These are phyloP conservation scores for Epicoccum sorghinum DNA, from an alignment of 2,329 filamentous ascomycete genomes.

Conservation along the genomic window DNA sequence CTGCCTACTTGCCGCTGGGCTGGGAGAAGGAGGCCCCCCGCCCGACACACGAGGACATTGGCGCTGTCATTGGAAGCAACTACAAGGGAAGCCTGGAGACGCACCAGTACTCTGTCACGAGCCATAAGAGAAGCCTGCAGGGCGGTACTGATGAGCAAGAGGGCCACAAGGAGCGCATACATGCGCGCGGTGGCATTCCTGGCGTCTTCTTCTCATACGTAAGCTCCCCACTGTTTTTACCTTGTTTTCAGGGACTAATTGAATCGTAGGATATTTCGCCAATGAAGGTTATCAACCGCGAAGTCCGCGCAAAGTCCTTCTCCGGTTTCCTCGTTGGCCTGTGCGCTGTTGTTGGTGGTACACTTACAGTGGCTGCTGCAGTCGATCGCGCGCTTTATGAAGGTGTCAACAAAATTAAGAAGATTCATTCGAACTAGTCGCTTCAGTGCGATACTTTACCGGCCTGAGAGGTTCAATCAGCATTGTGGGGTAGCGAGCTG, in stretches of 20 bases:
- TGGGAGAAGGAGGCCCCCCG: conserved; percentile 68
- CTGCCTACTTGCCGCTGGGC: conserved; percentile 89
- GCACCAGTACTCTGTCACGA: conserved; percentile 97
- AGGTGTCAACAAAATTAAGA: conserved; percentile 82
- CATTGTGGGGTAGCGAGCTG: background rate
- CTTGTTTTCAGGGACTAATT: conserved; percentile 12
- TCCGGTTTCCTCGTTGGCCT: conserved; percentile 91
- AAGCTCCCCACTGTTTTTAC: conserved; percentile 51
- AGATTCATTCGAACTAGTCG: conserved; percentile 70
- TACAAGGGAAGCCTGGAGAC: conserved; percentile 92
- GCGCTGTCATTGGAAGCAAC: conserved; percentile 48
- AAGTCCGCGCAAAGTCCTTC: conserved; percentile 87
- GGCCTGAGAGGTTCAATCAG: background rate
- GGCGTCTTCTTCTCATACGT: conserved; percentile 99
- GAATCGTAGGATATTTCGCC: conserved; percentile 88
- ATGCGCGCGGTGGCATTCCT: conserved; percentile 89
- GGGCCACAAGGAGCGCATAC: conserved; percentile 89
- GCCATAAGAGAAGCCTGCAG: conserved; percentile 84
- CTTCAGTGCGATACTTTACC: background rate
- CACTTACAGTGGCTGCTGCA: conserved; percentile 91
- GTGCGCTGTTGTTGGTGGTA: conserved; percentile 93
- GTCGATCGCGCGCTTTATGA: conserved; percentile 92
- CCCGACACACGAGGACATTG: conserved; percentile 54
- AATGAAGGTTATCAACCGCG: conserved; percentile 99
- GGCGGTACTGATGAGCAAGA: conserved; percentile 86